Base-by-base conservation (phyloP, 202 grass and related monocot species). In the Setaria viridis region DNA sequence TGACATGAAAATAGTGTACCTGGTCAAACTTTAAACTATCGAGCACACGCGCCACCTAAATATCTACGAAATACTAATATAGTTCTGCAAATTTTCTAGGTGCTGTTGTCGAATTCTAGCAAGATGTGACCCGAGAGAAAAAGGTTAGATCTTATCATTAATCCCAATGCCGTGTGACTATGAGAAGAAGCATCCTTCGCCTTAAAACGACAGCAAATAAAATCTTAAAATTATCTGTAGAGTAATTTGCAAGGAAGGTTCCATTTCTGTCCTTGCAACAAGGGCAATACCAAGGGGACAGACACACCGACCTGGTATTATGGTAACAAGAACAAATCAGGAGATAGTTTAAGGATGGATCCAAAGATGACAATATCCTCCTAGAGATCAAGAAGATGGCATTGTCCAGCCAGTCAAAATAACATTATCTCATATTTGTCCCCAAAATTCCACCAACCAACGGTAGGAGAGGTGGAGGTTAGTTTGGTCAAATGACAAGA, bases 201-300 rank as follows among this genome's bases (percentile, higher is more conserved):
- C 76, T 74, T 74, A n/a, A 54, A 65, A 32, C 9, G 13, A 64
- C 6, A 6, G 10, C 2, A 32, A 73, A n/a, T 21, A 81, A 12
- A 34, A 41, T 1, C 15, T 21, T 53, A 11, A 9, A 4, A 13
- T 5, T 7, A 30, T 53, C 2, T 1, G 34, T 15, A 39, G 62
- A 12, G 73, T 25, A 42, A 14, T 55, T 72, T 78, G 57, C 57
- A 63, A 49, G n/a, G 72, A 82, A 77, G 79, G 30, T 70, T 53
- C 41, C 20, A 30, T 57, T 7, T 11, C 2, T 29, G 14, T 17
- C 70, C 49, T 59, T 1, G 47, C 48, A 9, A 9, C 60, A 9
- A 49, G 32, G 43, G 62, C 50, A 37, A 9, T 9, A 21, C 11
- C n/a, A 9, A 11, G 9, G 46, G 25, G 25, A 25, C 25, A 25